Percentiles rank a stretch among this genome's conserved stretches.
Evolutionary conservation across 1,284 basidiomycete species (phyloP).

Genomic region (Rugosomyces carneus): DNA sequence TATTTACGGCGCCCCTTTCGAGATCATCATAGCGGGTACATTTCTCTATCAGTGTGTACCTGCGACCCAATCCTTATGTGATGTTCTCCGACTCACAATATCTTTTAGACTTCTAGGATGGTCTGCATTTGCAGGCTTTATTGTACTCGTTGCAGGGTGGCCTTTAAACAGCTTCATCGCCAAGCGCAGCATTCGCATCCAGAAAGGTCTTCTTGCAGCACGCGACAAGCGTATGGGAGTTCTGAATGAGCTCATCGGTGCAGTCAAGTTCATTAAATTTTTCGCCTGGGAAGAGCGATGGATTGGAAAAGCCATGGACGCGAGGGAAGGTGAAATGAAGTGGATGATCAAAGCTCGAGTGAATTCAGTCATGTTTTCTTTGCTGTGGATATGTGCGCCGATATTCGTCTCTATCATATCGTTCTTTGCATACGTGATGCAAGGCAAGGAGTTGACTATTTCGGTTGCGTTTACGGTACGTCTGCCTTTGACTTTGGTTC

Average conservation of each 20-base stretch:
- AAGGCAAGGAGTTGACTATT: slow-evolving; percentile 61
- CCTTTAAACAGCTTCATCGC: slow-evolving; percentile 69
- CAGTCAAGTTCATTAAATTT: slow-evolving; percentile 84
- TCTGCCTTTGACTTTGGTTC: slow-evolving; percentile 9
- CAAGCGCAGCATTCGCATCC: slow-evolving; percentile 59
- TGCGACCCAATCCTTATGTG: neutral
- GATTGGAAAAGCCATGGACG: slow-evolving; percentile 55
- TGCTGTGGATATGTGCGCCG: slow-evolving; percentile 62
- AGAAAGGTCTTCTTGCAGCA: slow-evolving; percentile 66
- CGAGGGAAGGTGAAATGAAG: slow-evolving; percentile 54
- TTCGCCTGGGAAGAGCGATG: slow-evolving; percentile 79
- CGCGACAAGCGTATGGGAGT: slow-evolving; percentile 83
- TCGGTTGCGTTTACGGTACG: slow-evolving; percentile 66
- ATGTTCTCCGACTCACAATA: neutral
- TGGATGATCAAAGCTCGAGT: slow-evolving; percentile 72
- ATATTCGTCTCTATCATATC: slow-evolving; percentile 65
- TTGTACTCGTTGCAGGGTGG: slow-evolving; percentile 69
- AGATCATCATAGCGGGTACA: slow-evolving; percentile 67
- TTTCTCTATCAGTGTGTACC: slow-evolving; percentile 74
- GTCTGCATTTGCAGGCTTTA: slow-evolving; percentile 81
- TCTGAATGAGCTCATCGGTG: slow-evolving; percentile 79
- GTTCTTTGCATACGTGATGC: slow-evolving; percentile 57
- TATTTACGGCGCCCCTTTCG: slow-evolving; percentile 72
- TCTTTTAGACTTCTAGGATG: slow-evolving; percentile 67
- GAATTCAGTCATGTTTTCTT: slow-evolving; percentile 58